A percentile compares a stretch with the other conserved stretches of the same genome.
phyloP scores from a whole-genome alignment of 2,329 filamentous ascomycete species.

The Xenosphaeropsis pyriputrescens region DNA sequence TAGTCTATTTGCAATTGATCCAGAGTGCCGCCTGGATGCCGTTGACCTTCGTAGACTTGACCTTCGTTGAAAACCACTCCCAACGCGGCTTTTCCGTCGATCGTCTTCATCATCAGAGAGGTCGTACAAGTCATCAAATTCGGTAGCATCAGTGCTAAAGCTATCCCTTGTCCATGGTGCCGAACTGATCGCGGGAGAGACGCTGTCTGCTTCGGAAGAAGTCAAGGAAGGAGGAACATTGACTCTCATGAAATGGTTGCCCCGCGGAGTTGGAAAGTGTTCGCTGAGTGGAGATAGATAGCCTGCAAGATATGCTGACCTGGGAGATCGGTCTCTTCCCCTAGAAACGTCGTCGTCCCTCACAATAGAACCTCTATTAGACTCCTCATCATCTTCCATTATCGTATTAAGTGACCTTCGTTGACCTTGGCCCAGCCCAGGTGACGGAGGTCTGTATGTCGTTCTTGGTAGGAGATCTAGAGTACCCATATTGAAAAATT shows the following conservation, averaged over 20 bases:
- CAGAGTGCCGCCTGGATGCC: slow-evolving; percentile 14
- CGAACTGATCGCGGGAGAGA: slow-evolving; percentile 38
- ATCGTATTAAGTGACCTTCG: slow-evolving; percentile 47
- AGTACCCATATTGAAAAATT: slow-evolving; percentile 16
- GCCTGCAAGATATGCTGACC: slow-evolving; percentile 11
- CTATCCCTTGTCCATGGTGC: slow-evolving; percentile 48
- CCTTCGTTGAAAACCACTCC: slow-evolving; percentile 20
- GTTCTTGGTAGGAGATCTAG: slow-evolving; percentile 28
- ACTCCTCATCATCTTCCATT: slow-evolving; percentile 36
- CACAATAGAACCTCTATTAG: slow-evolving; percentile 10
- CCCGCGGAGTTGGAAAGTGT: slow-evolving; percentile 60
- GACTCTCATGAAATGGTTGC: slow-evolving; percentile 47
- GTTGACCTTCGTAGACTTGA: slow-evolving; percentile 16
- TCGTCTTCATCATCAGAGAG: slow-evolving; percentile 59
- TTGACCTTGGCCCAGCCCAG: slow-evolving; percentile 36
- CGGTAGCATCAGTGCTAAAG: slow-evolving; percentile 48
- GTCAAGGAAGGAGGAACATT: slow-evolving; percentile 47
- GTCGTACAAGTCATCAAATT: slow-evolving; percentile 82
- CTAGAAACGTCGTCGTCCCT: slow-evolving; percentile 14
- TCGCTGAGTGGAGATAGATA: slow-evolving; percentile 30
- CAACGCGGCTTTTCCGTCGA: slow-evolving; percentile 26
- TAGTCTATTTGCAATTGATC: slow-evolving; percentile 9
- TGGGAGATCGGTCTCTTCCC: slow-evolving; percentile 22
- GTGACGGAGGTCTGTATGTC: slow-evolving; percentile 30
- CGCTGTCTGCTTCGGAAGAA: slow-evolving; percentile 34